A percentile compares a stretch with the other conserved stretches of the same genome.
phyloP scores from a whole-genome alignment of 352 stramenopile genomes.

The Thalassiosira ordinaria region DNA sequence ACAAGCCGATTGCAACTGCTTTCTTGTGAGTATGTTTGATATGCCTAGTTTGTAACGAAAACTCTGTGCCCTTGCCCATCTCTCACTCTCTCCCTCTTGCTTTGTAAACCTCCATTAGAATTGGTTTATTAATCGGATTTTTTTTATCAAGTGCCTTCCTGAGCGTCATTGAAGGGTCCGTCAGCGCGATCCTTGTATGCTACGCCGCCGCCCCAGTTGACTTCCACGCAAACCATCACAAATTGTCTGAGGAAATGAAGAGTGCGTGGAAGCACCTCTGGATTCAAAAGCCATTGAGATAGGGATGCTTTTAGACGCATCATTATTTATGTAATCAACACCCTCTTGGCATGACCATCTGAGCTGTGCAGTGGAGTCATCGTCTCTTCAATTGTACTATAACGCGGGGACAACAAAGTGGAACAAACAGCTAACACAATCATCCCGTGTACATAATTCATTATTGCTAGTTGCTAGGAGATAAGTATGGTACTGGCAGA shows the following conservation, averaged over 20 bases:
- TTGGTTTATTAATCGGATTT: slow-evolving; percentile 89
- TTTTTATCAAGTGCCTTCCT: slow-evolving; percentile 90
- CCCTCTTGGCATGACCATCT: neutral
- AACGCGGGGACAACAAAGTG: no score
- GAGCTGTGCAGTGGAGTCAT: slow-evolving; percentile 1
- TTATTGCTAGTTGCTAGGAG: slow-evolving; percentile 4
- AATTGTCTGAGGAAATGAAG: slow-evolving; percentile 62
- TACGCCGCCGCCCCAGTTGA: slow-evolving; percentile 88
- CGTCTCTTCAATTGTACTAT: slow-evolving; percentile 14
- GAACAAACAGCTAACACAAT: neutral
- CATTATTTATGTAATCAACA: neutral
- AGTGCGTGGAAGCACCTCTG: slow-evolving; percentile 63
- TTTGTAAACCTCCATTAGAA: slow-evolving; percentile 22
- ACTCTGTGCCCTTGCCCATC: no score
- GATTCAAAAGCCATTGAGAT: slow-evolving; percentile 35
- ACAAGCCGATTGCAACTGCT: slow-evolving; percentile 65
- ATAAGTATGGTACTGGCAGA: neutral
- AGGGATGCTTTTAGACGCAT: neutral
- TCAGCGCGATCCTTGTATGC: slow-evolving; percentile 93
- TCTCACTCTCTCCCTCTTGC: neutral
- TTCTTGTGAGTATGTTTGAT: slow-evolving; percentile 55
- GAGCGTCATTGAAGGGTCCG: slow-evolving; percentile 91
- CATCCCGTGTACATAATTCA: slow-evolving; percentile 10
- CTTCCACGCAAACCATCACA: slow-evolving; percentile 60
- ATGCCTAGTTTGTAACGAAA: no score